Conservation (phyloP, 1,284 basidiomycete species). For the Austroboletus rostrupii region DNA sequence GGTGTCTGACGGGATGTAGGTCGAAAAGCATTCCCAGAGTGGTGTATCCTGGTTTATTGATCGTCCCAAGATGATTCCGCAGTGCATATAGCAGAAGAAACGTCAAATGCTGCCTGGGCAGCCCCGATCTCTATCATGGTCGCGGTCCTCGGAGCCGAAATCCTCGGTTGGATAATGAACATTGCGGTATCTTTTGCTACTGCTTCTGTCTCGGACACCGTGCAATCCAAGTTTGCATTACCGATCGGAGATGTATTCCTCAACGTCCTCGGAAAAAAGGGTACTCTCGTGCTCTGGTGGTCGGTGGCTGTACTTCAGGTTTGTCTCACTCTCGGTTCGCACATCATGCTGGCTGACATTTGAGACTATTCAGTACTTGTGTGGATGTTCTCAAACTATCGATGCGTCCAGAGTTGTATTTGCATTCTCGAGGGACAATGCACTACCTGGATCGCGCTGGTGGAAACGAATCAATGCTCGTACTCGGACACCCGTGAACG, state of each 20-base stretch:
- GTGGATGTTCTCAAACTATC: constrained; percentile 60
- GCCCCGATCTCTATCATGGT: constrained; percentile 74
- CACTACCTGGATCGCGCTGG: constrained; percentile 61
- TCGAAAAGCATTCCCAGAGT: neutral
- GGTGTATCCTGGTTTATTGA: neutral
- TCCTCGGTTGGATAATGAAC: constrained; percentile 59
- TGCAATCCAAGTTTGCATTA: constrained; percentile 47
- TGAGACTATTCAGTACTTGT: constrained; percentile 29
- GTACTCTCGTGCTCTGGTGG: constrained; percentile 63
- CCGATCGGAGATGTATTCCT: constrained; percentile 67
- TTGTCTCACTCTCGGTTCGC: constrained; percentile 5
- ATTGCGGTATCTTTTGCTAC: constrained; percentile 62
- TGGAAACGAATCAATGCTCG: constrained; percentile 55
- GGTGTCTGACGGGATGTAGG: constrained; percentile 23
- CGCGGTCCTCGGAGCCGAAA: constrained; percentile 51
- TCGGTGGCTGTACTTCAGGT: constrained; percentile 64
- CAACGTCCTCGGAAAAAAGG: constrained; percentile 54
- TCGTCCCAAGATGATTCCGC: constrained; percentile 49
- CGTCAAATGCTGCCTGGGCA: constrained; percentile 56
- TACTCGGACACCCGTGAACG: constrained; percentile 62
- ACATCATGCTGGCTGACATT: neutral
- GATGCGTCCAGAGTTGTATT: constrained; percentile 70
- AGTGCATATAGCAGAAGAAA: constrained; percentile 71
- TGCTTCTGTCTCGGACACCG: constrained; percentile 45
- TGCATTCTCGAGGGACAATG: constrained; percentile 67